phyloP scores from a whole-genome alignment of 106 monocot genomes.

The Ottelia alismoides region DNA sequence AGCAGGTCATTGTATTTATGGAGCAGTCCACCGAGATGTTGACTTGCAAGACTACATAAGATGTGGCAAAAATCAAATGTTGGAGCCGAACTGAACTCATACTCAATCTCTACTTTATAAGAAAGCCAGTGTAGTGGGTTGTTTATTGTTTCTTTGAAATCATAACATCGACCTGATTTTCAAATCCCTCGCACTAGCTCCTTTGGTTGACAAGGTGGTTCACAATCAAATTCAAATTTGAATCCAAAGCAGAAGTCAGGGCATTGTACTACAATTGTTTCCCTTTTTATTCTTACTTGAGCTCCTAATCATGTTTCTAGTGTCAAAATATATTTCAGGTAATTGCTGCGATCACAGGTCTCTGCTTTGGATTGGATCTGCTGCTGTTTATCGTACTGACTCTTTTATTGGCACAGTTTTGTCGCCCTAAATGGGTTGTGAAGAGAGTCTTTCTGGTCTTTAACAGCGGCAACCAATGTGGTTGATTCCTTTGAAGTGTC shows the following conservation, averaged over 20 bases:
- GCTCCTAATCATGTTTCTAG: neutral
- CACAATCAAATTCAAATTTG: constrained; percentile 62
- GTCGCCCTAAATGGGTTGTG: too few species aligned
- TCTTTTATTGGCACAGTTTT: constrained; percentile 74
- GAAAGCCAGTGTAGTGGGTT: too few species aligned
- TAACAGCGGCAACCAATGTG: too few species aligned
- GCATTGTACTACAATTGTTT: neutral
- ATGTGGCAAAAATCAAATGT: too few species aligned
- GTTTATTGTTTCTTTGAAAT: too few species aligned
- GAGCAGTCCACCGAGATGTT: too few species aligned
- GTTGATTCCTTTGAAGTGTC: too few species aligned
- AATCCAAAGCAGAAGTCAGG: constrained; percentile 68
- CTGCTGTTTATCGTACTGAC: constrained; percentile 70
- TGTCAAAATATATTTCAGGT: constrained; percentile 22
- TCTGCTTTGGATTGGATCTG: constrained; percentile 55
- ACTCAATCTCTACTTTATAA: too few species aligned
- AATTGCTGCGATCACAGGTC: constrained; percentile 53
- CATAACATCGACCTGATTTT: constrained; percentile 2
- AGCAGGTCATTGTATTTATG: too few species aligned
- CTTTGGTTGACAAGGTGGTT: constrained; percentile 81
- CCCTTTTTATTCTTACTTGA: neutral
- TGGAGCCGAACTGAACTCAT: too few species aligned
- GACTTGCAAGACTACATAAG: too few species aligned
- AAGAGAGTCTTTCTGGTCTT: too few species aligned
- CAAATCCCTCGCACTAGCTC: constrained; percentile 81